Evolutionary conservation across 768 basidiomycete species (phyloP).

Genomic region (Tubosaeta sp.): DNA sequence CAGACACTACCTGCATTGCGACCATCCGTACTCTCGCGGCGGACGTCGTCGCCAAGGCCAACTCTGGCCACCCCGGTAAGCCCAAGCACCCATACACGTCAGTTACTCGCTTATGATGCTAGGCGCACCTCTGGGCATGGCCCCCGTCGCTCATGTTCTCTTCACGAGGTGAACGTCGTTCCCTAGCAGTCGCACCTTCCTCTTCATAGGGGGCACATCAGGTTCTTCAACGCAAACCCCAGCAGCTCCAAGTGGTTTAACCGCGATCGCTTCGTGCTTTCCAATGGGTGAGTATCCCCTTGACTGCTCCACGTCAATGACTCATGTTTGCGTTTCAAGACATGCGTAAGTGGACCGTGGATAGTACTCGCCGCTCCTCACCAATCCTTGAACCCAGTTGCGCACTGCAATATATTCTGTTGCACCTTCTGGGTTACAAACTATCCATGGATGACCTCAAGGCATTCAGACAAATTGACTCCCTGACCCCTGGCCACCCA

Average conservation of each 20-base stretch:
- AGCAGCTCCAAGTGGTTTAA: conserved; percentile 91
- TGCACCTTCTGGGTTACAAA: conserved; percentile 91
- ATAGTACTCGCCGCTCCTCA: conserved; percentile 1
- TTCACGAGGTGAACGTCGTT: conserved; percentile 55
- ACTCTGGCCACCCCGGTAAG: conserved; percentile 90
- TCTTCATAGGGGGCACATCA: conserved; percentile 24
- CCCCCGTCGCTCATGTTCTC: conserved; percentile 75
- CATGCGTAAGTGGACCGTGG: conserved; percentile 57
- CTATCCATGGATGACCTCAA: conserved; percentile 91
- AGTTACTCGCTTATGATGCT: conserved; percentile 8
- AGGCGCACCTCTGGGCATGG: conserved; percentile 96
- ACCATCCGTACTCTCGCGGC: conserved; percentile 76
- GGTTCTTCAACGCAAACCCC: conserved; percentile 86
- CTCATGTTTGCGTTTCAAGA: conserved; percentile 33
- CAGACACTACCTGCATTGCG: conserved; percentile 59
- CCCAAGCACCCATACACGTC: not conserved
- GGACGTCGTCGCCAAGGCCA: conserved; percentile 79
- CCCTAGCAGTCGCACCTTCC: not conserved
- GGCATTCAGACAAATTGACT: conserved; percentile 86
- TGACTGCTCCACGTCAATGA: not conserved
- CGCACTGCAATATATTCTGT: conserved; percentile 87
- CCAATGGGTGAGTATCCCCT: conserved; percentile 67
- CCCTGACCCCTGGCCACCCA: conserved; percentile 91
- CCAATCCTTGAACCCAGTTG: conserved; percentile 48
- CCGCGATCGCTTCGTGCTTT: conserved; percentile 95